Conservation (phyloP, 208 protist genomes). For the Porcisia deanei region DNA sequence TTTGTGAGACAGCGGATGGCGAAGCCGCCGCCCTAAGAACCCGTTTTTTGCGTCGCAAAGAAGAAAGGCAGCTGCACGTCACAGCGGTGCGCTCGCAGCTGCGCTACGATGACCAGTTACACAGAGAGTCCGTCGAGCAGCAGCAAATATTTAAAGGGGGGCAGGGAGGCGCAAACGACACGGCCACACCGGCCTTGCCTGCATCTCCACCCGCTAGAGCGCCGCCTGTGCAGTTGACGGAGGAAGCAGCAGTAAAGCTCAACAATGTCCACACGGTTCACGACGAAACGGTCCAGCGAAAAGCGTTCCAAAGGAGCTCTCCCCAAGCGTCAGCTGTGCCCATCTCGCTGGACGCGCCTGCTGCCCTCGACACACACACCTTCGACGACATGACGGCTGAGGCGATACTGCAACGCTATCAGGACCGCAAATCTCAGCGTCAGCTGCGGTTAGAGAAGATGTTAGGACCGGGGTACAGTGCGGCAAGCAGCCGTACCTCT, state of each 20-base stretch:
- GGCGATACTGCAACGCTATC: constrained; percentile 31
- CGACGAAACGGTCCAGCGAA: constrained; percentile 19
- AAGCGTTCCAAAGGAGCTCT: not conserved
- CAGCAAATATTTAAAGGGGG: not conserved
- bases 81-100: constrained; percentile 36
- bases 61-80: constrained; percentile 40
- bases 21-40: constrained; percentile 35
- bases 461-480: constrained; percentile 8
- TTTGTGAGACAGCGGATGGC: not conserved
- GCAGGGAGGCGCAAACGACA: not conserved
- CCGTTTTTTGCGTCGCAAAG: constrained; percentile 46
- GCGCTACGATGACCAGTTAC: constrained; percentile 32
- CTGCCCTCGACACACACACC: not conserved
- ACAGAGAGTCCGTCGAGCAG: constrained; percentile 14
- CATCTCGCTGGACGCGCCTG: not conserved
- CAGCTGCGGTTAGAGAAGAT: constrained; percentile 42
- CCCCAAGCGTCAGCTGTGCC: not conserved
- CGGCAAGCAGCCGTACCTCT: not conserved
- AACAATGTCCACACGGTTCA: constrained; percentile 16
- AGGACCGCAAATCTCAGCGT: constrained; percentile 36
- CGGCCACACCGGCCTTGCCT: not conserved
- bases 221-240: not conserved
- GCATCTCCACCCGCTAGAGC: not conserved
- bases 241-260: constrained; percentile 21
- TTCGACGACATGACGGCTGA: constrained; percentile 26